Base-by-base conservation (phyloP, 495 filamentous ascomycete species). In the Thermothielavioides terrestris region DNA sequence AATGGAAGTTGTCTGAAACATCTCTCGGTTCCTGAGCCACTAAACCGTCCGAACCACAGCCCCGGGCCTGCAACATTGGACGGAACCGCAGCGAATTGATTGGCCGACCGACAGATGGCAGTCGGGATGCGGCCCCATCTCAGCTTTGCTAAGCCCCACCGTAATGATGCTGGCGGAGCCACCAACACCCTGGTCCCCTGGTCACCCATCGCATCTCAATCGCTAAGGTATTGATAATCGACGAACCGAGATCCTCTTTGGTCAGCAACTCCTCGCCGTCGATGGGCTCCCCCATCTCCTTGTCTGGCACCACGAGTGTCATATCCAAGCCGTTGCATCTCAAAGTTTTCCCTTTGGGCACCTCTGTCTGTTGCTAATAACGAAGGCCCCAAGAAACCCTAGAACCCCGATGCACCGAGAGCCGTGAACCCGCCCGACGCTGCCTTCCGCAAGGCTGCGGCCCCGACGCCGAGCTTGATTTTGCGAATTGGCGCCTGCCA, bases 21-120 rank as follows among this genome's bases (percentile, higher is more conserved):
- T 6, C 10, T 34, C 31, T 12, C n/a, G 11, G 31, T 34, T 34
- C 3, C 31, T 34, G 10, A 2, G 10, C 5, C 31, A 2, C 31
- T 34, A 27, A 28, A 15, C 21, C 41, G 46, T 54, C 46, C 50
- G 55, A 48, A 58, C 55, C 55, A 43, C 50, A 51, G 45, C 37
- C 47, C 26, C 23, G 51, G 51, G 46, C 55, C 55, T 44, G 34
- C 17, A 35, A 54, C 12, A 4, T 36, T 9, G 40, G 25, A 15
- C 26, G 31, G 9, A 6, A 15, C 25, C 25, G 25, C 3, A n/a
- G 11, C 44, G 3, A 32, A 26, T 31, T 22, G 18, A 35, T 35
- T 49, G 47, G 38, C 14, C 28, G 12, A 1, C 17, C 15, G n/a
- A 6, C 34, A 35, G 12, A n/a, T 37, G 35, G n/a, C n/a, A n/a